A percentile compares a stretch with the other conserved stretches of the same genome.
Conservation (phyloP, 73 alveolate genomes). For the Paraurostyla sp. region DNA sequence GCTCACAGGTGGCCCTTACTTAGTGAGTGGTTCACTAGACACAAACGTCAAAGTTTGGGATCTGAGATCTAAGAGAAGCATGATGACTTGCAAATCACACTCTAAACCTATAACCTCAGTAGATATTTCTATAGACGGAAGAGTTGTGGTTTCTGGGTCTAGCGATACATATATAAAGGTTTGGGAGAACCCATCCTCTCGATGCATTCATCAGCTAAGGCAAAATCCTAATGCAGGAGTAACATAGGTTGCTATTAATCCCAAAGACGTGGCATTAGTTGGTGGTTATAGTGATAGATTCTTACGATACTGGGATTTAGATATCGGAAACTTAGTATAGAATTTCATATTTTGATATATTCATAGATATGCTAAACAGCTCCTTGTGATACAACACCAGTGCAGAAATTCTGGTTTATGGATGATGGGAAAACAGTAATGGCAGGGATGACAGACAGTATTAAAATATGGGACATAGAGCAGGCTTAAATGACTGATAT, state of each 20-base stretch:
- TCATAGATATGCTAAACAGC: slow-evolving; percentile 32
- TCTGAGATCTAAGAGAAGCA: slow-evolving; percentile 60
- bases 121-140: slow-evolving; percentile 72
- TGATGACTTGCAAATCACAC: slow-evolving; percentile 72
- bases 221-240: slow-evolving; percentile 58
- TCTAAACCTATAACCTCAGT: slow-evolving; percentile 73
- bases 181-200: slow-evolving; percentile 62
- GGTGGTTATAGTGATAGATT: slow-evolving; percentile 69
- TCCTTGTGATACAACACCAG: slow-evolving; percentile 73
- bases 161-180: slow-evolving; percentile 71
- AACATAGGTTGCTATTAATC: slow-evolving; percentile 60
- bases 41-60: slow-evolving; percentile 80
- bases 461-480: slow-evolving; percentile 73
- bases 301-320: slow-evolving; percentile 71
- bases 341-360: background rate
- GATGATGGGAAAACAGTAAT: slow-evolving; percentile 59
- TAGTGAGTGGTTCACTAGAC: slow-evolving; percentile 72
- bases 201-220: slow-evolving; percentile 31
- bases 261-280: slow-evolving; percentile 57
- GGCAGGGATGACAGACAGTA: slow-evolving; percentile 71
- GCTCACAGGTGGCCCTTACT: background rate
- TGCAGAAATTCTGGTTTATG: slow-evolving; percentile 41
- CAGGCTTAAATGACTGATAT: slow-evolving; percentile 45
- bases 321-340: slow-evolving; percentile 21
- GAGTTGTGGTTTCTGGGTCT: slow-evolving; percentile 69